phyloP scores from a whole-genome alignment of 192 early-diverging fungal species.

The Rhizoclosmatium globosum region DNA sequence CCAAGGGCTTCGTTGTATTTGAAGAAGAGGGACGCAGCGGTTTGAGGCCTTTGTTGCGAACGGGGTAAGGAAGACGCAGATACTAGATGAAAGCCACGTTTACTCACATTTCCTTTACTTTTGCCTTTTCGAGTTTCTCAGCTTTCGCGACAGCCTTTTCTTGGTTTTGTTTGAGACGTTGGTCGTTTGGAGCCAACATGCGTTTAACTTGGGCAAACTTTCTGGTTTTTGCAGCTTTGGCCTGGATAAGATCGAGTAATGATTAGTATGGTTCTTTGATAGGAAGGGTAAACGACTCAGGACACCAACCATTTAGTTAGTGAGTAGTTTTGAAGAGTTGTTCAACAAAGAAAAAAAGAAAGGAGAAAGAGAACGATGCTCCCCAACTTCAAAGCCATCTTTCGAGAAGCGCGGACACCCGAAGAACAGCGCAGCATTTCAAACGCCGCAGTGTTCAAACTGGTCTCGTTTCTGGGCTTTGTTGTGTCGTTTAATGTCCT shows the following conservation, averaged over 20 bases:
- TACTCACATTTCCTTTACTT: constrained; percentile 80
- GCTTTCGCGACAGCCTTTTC: constrained; percentile 76
- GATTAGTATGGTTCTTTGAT: neutral
- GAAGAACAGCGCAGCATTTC: constrained; percentile 31
- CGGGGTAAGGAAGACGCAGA: neutral
- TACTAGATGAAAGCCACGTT: constrained; percentile 1
- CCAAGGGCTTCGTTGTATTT: constrained; percentile 94
- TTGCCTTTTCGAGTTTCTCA: constrained; percentile 72
- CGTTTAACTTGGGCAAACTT: constrained; percentile 96
- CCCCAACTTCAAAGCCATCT: constrained; percentile 32
- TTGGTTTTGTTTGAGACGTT: constrained; percentile 70
- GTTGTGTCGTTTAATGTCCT: constrained; percentile 26
- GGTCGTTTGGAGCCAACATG: constrained; percentile 89
- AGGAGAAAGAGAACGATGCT: constrained; percentile 24
- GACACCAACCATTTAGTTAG: too few relatives aligned
- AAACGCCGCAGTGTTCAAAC: constrained; percentile 38
- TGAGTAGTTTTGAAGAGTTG: too few relatives aligned
- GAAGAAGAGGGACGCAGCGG: constrained; percentile 95
- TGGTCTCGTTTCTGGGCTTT: constrained; percentile 26
- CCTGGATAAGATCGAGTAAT: constrained; percentile 16
- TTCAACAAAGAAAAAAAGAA: constrained; percentile 8
- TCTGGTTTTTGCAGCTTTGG: constrained; percentile 88
- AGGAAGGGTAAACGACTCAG: too few relatives aligned
- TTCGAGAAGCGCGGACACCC: constrained; percentile 24
- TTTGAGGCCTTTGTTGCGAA: constrained; percentile 70